A percentile compares a stretch with the other conserved stretches of the same genome.
Conservation (phyloP, 2,329 filamentous ascomycete species). For the Trichoderma sp. region DNA sequence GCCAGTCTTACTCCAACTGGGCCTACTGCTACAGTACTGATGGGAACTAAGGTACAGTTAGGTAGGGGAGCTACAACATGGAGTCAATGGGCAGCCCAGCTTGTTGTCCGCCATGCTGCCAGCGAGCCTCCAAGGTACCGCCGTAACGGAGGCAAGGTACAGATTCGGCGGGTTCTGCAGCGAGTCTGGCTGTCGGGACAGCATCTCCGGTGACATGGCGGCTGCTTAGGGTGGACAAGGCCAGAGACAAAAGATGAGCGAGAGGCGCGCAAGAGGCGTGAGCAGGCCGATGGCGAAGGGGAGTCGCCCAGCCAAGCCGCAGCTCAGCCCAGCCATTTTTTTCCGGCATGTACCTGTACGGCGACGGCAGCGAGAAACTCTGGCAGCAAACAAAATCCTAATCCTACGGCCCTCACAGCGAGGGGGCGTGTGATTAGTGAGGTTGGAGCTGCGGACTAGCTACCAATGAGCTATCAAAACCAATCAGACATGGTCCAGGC, state of each 20-base stretch:
- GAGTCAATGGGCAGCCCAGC: neutral
- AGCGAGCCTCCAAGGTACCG: neutral
- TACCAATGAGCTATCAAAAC: neutral
- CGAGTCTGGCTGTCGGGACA: slow-evolving; percentile 3
- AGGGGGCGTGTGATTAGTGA: neutral
- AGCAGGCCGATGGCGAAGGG: neutral
- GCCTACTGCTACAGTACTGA: neutral
- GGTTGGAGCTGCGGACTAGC: neutral
- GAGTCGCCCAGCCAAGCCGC: slow-evolving; percentile 2
- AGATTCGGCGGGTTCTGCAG: neutral
- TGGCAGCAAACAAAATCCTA: slow-evolving; percentile 13
- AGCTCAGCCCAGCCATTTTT: neutral
- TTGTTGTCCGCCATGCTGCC: neutral
- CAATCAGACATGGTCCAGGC: neutral
- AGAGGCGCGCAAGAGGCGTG: neutral
- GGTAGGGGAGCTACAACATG: slow-evolving; percentile 17
- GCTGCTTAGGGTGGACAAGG: slow-evolving; percentile 14
- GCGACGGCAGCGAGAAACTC: neutral
- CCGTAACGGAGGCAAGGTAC: slow-evolving; percentile 14
- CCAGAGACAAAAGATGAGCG: neutral
- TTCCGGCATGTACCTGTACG: neutral
- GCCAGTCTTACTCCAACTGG: slow-evolving; percentile 21
- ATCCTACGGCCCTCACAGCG: neutral
- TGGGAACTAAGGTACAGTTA: neutral
- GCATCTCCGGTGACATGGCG: neutral